phyloP scores from a whole-genome alignment of 441 rosid genomes.

The Theobroma grandiflorum region DNA sequence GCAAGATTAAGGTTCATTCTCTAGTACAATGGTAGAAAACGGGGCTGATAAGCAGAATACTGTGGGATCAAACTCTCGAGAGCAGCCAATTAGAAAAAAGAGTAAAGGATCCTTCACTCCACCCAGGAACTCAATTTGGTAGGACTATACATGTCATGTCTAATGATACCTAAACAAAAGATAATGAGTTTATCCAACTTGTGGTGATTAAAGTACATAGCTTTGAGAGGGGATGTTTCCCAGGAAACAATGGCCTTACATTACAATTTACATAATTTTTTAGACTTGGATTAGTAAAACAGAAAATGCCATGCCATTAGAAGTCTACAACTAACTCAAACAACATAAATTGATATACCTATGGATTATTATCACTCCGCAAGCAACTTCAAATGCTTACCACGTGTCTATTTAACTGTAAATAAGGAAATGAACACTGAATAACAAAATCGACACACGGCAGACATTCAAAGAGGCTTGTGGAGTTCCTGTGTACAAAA shows the following conservation, averaged over 20 bases:
- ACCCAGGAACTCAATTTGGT: neutral
- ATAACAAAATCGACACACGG: neutral
- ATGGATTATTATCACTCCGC: neutral
- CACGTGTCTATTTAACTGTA: neutral
- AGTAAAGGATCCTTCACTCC: neutral
- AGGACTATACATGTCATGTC: neutral
- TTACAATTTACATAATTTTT: neutral
- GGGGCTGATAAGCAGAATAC: neutral
- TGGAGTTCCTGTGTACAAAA: neutral
- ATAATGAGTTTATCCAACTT: neutral
- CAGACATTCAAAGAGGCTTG: neutral
- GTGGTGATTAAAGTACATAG: neutral
- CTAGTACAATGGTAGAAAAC: neutral
- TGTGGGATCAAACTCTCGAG: neutral
- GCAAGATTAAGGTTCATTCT: neutral
- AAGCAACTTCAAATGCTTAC: conserved; percentile 10
- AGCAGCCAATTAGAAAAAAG: neutral
- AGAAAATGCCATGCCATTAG: neutral
- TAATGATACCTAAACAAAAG: neutral
- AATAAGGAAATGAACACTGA: neutral
- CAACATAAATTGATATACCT: neutral
- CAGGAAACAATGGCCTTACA: neutral
- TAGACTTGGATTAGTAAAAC: neutral
- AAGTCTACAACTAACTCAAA: neutral
- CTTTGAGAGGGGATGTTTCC: neutral